Conservation (phyloP, 2,329 filamentous ascomycete species). For the Chrysosporium queenslandicum region DNA sequence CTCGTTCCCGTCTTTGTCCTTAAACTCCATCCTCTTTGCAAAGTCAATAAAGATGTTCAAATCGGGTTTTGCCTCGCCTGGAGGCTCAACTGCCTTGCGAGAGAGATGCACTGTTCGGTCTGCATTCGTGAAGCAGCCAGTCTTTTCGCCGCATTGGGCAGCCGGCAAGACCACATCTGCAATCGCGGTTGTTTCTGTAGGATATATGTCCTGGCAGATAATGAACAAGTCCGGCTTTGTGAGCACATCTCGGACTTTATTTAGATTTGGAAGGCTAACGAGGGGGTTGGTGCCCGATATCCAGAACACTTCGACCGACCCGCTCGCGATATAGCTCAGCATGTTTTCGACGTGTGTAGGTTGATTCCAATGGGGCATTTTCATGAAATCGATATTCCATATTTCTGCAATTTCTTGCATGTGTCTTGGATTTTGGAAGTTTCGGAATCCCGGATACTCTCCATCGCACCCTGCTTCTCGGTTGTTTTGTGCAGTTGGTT, state of each 20-base stretch:
- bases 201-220: slow-evolving; percentile 31
- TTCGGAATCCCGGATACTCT: slow-evolving; percentile 33
- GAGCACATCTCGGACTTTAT: slow-evolving; percentile 23
- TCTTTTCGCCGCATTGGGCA: slow-evolving; percentile 33
- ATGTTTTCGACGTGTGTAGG: slow-evolving; percentile 33
- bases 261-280: slow-evolving; percentile 31
- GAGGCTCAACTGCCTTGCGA: slow-evolving; percentile 32
- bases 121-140: slow-evolving; percentile 33
- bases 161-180: slow-evolving; percentile 33
- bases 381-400: slow-evolving; percentile 30
- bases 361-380: slow-evolving; percentile 33
- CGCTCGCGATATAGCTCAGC: slow-evolving; percentile 29
- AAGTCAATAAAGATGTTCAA: slow-evolving; percentile 32
- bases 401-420: slow-evolving; percentile 30
- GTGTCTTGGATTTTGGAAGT: slow-evolving; percentile 28
- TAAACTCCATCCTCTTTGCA: slow-evolving; percentile 28
- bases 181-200: slow-evolving; percentile 30
- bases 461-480: slow-evolving; percentile 34
- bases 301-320: slow-evolving; percentile 33
- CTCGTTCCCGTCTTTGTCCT: slow-evolving; percentile 26
- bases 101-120: slow-evolving; percentile 33
- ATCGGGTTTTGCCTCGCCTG: slow-evolving; percentile 30
- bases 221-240: slow-evolving; percentile 29
- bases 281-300: slow-evolving; percentile 33
- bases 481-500: slow-evolving; percentile 35